These are phyloP conservation scores for Medicago ruthenica DNA, from an alignment of 306 rosid genomes.

Conservation along the genomic window DNA sequence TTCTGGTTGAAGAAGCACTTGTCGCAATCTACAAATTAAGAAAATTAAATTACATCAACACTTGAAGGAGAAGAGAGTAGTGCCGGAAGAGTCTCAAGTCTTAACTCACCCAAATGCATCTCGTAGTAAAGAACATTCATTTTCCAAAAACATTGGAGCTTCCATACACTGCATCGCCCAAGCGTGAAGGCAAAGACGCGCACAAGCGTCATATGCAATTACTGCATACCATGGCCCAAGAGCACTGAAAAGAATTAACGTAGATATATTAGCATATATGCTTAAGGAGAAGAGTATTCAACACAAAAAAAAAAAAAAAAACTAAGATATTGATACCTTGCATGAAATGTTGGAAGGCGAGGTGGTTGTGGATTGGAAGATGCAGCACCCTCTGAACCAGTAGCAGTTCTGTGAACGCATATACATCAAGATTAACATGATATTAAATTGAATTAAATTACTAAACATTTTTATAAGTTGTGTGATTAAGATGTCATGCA, in stretches of 20 bases:
- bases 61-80: neutral
- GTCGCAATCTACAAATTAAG: conserved; percentile 69
- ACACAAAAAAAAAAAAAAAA: conserved; percentile 34
- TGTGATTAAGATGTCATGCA: conserved; percentile 18
- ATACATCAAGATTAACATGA: conserved; percentile 27
- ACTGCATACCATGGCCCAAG: conserved; percentile 95
- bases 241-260: conserved; percentile 68
- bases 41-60: conserved; percentile 25
- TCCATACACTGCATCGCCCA: conserved; percentile 99
- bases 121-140: conserved; percentile 86
- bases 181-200: conserved; percentile 96
- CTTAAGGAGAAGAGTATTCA: conserved; percentile 36
- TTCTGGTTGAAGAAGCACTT: conserved; percentile 85
- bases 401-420: conserved; percentile 57
- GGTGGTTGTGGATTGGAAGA: conserved; percentile 66
- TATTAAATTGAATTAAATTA: neutral
- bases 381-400: conserved; percentile 67
- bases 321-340: conserved; percentile 61
- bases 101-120: conserved; percentile 85
- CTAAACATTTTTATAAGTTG: neutral
- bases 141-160: conserved; percentile 96
- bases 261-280: conserved; percentile 35
- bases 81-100: conserved; percentile 39
- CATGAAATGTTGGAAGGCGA: conserved; percentile 91
- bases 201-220: conserved; percentile 96